phyloP scores from a whole-genome alignment of 2,329 filamentous ascomycete genomes.

The Sclerotinia minor region DNA sequence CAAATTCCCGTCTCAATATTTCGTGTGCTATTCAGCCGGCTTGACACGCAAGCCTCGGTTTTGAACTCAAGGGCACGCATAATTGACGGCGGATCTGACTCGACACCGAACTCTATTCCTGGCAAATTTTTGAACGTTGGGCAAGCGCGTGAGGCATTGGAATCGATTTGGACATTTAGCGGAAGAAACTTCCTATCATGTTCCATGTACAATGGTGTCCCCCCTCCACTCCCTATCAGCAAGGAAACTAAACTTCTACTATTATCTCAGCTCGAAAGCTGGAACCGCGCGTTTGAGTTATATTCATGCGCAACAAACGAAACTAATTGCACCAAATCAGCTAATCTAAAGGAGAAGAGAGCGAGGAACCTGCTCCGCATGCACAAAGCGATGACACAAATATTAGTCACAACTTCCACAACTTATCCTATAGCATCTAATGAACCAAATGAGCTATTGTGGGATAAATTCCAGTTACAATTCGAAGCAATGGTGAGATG shows the following conservation, averaged over 20 bases:
- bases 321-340: neutral
- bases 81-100: constrained; percentile 9
- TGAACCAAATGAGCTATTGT: constrained; percentile 20
- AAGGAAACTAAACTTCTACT: neutral
- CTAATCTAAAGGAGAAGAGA: neutral
- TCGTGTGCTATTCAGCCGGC: constrained; percentile 27
- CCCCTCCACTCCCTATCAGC: constrained; percentile 5
- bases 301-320: neutral
- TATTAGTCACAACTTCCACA: constrained; percentile 19
- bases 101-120: neutral
- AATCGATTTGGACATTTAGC: constrained; percentile 20
- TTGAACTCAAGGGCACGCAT: constrained; percentile 13
- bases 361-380: constrained; percentile 12
- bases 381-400: constrained; percentile 11
- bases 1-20: constrained; percentile 26
- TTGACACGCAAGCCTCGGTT: constrained; percentile 28
- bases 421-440: neutral
- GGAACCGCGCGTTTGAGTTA: constrained; percentile 15
- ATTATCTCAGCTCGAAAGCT: neutral
- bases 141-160: constrained; percentile 20
- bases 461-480: constrained; percentile 22
- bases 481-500: constrained; percentile 22
- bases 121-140: neutral
- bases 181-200: constrained; percentile 18
- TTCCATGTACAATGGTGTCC: constrained; percentile 21